Percentiles rank a stretch among this genome's conserved stretches.
Evolutionary conservation across 441 rosid genomes (phyloP).

Genomic region (Erysimum cheiri): DNA sequence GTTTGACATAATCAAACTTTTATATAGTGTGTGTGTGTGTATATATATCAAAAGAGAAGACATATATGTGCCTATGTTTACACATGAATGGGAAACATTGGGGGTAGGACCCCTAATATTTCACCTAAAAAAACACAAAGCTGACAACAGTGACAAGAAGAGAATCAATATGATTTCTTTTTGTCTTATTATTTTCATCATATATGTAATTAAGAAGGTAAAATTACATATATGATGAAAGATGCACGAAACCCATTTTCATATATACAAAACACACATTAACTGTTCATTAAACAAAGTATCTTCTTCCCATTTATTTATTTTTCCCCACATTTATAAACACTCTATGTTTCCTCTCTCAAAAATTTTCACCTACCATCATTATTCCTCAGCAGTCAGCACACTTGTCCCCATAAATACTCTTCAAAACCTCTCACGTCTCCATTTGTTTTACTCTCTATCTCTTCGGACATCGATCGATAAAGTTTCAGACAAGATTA

Average conservation of each 20-base stretch:
- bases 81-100: slow-evolving; percentile 1
- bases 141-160: slow-evolving; percentile 34
- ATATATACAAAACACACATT: neutral
- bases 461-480: neutral
- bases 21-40: too few species aligned
- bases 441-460: slow-evolving; percentile 11
- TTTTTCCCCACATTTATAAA: neutral
- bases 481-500: slow-evolving; percentile 37
- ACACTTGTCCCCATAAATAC: slow-evolving; percentile 46
- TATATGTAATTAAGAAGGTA: too few species aligned
- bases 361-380: neutral
- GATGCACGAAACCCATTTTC: neutral
- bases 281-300: neutral
- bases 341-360: neutral
- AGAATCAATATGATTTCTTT: slow-evolving; percentile 10
- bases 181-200: slow-evolving; percentile 10
- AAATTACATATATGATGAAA: too few species aligned
- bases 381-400: neutral
- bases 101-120: slow-evolving; percentile 24
- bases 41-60: neutral
- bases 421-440: slow-evolving; percentile 1
- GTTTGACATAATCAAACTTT: slow-evolving; percentile 11
- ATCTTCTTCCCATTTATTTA: neutral
- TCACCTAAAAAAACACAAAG: slow-evolving; percentile 31
- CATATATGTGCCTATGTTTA: neutral